Base-by-base conservation (phyloP, 139 green algal species). In the Chloropicon primus region DNA sequence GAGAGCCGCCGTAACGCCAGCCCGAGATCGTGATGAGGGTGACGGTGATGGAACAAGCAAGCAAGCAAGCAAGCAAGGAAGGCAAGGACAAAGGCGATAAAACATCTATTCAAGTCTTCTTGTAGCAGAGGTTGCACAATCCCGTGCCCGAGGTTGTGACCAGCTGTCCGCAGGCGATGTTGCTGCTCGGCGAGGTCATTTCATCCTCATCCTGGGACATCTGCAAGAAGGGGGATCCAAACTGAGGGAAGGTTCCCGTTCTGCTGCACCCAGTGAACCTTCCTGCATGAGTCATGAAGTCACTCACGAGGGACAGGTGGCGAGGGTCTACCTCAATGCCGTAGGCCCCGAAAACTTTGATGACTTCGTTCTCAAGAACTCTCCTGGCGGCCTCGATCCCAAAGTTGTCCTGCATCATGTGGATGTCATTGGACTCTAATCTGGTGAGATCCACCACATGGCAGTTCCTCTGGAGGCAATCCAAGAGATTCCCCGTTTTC, bases 231-330 rank as follows among this genome's bases (percentile, higher is more conserved):
- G 96, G 93, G 21, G 89, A 97, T 2, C 91, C 86, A 80, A 80
- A 89, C 26, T 85, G 83, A 76, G 95, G 89, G 27, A 98, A 62
- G 41, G 41, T 98, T 73, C 96, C 96, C 24, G 96, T 79, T 22
- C 94, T 88, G 87, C 92, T 97, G 84, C 90, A 97, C 1, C 90
- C 88, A 1, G 91, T 85, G 84, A 96, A 96, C 27, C 84, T 84
- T n/a, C 89, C 89, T 80, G 88, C 80, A 76, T 94, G 87, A 2
- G 92, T 98, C 95, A 99, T 99, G 89, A 93, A 96, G 86, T 99
- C 95, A 0, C 90, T 91, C 26, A 99, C 94, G 10, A 99, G 86
- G 21, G 79, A 82, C 23, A 99, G 82, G 88, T 99, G 96, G 25
- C 96, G 89, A 0, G 86, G 80, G 85, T 98, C 93, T 0, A 99